Evolutionary conservation across 2,329 filamentous ascomycete species (phyloP), one percentile per base, ranked within the genome.

Genomic region (Lecanoromycetidae sp.): DNA sequence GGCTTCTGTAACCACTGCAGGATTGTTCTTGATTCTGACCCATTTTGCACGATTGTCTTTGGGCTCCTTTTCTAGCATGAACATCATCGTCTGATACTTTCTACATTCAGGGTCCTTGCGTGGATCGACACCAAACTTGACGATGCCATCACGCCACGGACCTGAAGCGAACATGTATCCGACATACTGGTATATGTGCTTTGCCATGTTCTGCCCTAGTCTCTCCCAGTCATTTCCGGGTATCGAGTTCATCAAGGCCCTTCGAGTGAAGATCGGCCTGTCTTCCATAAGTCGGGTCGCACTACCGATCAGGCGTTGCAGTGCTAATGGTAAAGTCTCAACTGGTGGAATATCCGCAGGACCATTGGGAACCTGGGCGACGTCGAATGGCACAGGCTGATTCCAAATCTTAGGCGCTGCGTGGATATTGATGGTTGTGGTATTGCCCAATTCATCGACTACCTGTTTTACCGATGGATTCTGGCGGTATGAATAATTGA

Each of bases 91-190:
- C 64, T 98, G 91, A 62, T 94, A 96, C 46, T 79, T 70, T 27
- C 87, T 81, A 60, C 83, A 88, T 46, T 79, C 75, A 0, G 84
- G 79, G 52, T 88, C 81, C 12, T 67, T 75, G 29, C 91, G 78
- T 3, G 91, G 91, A 60, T 98, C 91, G 17, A 94, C 65, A 8
- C 90, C 90, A 62, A 88, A 91, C 38, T 76, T 79, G 53, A 95
- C 78, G 45, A 95, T 79, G 3, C 84, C 81, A 62, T 96, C 88
- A 53, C 87, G 77, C 83, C 87, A 98, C 0, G 91, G 88, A 0
- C 91, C 91, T 19, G 84, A 87, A 50, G 84, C 82, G 71, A 96
- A 95, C 64, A 88, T 86, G 66, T 94, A 98, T 7, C 84, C 87
- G 4, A 86, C 79, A 57, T 91, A 90, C 53, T 87, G 83, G 44